Base-by-base conservation (phyloP, 2,329 filamentous ascomycete species). In the Curvularia sp. region DNA sequence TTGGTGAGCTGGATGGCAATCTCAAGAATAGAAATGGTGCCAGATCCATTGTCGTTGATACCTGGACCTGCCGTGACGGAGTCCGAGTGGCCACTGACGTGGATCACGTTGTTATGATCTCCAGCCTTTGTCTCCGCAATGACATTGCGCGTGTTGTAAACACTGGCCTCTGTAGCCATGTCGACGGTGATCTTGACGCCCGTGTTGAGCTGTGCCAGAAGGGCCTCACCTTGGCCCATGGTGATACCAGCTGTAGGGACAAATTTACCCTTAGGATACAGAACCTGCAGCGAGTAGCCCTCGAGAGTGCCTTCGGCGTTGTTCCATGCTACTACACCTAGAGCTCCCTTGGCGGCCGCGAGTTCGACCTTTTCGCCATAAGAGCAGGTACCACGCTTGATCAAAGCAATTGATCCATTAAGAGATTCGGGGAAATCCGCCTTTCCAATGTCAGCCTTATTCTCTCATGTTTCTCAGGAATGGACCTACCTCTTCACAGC, bases 11-110 rank as follows among this genome's bases (percentile, higher is more conserved):
- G 82, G 26, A 83, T 81, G 9, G 87, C 87, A 30, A 87, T 79
- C 52, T 86, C 85, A 8, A 89, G 79, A 50, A 88, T 79, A 24
- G 82, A 82, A 61, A 87, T 83, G 33, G 84, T 86, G 55, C 90
- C 90, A 3, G 87, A 88, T 47, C 90, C 90, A 68, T 93, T 89
- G 66, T 93, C 90, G 74, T 93, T 93, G 81, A 93, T 92, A 20
- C 90, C 90, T 1, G 87, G 86, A 0, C 87, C 87, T 3, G 80
- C 83, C 28, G 81, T 79, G 20, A 89, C 86, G 6, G 83, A 86
- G 75, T 89, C 87, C 18, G 82, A 83, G 74, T 89, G 87, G 2
- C 82, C 86, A 42, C 86, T 86, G 13, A 88, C 74, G 41, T 74
- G 70, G 49, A 85, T 82, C 47, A 89, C 78, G 68, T 88, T 86